Evolutionary conservation across 768 basidiomycete species (phyloP), one percentile per base, ranked within the genome.

Genomic region (Sporobolomyces roseus): DNA sequence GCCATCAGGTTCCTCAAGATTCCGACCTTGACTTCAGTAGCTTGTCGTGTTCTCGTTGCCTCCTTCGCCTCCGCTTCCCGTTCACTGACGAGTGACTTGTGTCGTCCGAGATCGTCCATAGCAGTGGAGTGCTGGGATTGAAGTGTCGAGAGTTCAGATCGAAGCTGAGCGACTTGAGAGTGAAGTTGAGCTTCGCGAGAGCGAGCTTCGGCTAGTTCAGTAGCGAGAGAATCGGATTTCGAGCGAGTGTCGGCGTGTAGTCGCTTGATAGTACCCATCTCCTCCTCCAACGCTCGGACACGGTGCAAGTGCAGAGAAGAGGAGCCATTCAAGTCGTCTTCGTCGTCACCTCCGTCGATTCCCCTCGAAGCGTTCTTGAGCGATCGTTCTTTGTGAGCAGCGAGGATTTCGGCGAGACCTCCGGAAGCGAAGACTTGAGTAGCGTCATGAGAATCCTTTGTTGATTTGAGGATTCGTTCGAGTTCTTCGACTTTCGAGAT

Each of bases 1-100:
- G 87, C 85, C 53, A 98, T 83, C 76, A 97, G 87, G 76, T 86
- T 88, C 52, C 91, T 86, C 65, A 98, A 81, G 81, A 90, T 87
- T 30, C 82, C 84, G 72, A 90, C 81, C 67, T 90, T 88, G 68
- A 92, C 80, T 65, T 84, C 85, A 1, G 86, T 81, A 66, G 92
- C 89, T 0, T 87, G 81, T 0, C 85, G 82, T 53, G 87, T 85
- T 76, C 86, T 86, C 36, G 82, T 74, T 74, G 85, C 85, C 61
- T 88, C 87, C 46, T 79, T 82, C 43, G 90, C 79, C 59, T 85
- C 83, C 12, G 81, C 75, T 62, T 96, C 91, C 74, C 85, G 86
- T 27, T 83, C 83, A 1, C 83, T 79, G 4, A 89, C 78, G 38
- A 90, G 88, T 74, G 87, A 87, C 70, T 86, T 86, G 59, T 88